phyloP scores from a whole-genome alignment of 108 stramenopile genomes.

The Tribonema minus region DNA sequence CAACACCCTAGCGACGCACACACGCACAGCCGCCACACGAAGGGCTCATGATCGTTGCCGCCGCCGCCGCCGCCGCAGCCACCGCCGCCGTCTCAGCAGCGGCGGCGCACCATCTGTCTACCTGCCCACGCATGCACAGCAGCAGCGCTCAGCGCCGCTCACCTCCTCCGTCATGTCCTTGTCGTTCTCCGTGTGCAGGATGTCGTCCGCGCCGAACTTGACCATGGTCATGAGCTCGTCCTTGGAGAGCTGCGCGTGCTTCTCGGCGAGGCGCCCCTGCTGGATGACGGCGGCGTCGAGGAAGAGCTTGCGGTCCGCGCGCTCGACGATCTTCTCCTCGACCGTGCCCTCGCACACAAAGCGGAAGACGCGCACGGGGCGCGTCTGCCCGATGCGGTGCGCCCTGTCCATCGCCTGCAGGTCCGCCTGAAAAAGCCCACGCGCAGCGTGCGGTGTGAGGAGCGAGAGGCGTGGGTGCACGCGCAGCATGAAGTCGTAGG shows the following conservation, averaged over 20 bases:
- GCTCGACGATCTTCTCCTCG: slow-evolving; percentile 97
- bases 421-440: slow-evolving; percentile 90
- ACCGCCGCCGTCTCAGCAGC: no score
- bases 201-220: slow-evolving; percentile 94
- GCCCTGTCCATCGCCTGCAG: slow-evolving; percentile 96
- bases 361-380: slow-evolving; percentile 96
- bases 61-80: no score
- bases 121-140: neutral
- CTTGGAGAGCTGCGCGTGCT: slow-evolving; percentile 65
- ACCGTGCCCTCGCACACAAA: slow-evolving; percentile 95
- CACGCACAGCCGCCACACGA: neutral
- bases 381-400: slow-evolving; percentile 91
- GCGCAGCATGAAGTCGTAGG: no score
- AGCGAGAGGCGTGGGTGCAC: no score
- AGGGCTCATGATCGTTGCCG: no score
- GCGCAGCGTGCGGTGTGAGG: no score
- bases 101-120: no score
- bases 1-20: neutral
- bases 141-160: slow-evolving; percentile 51
- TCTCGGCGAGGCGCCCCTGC: slow-evolving; percentile 56
- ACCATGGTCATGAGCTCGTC: slow-evolving; percentile 97
- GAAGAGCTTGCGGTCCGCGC: slow-evolving; percentile 96
- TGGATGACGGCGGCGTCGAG: slow-evolving; percentile 98
- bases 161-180: slow-evolving; percentile 53
- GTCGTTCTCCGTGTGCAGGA: slow-evolving; percentile 51